Percentiles rank a stretch among this genome's conserved stretches.
Evolutionary conservation across 2,329 filamentous ascomycete species (phyloP).

Genomic region (Sarocladium oryzae): DNA sequence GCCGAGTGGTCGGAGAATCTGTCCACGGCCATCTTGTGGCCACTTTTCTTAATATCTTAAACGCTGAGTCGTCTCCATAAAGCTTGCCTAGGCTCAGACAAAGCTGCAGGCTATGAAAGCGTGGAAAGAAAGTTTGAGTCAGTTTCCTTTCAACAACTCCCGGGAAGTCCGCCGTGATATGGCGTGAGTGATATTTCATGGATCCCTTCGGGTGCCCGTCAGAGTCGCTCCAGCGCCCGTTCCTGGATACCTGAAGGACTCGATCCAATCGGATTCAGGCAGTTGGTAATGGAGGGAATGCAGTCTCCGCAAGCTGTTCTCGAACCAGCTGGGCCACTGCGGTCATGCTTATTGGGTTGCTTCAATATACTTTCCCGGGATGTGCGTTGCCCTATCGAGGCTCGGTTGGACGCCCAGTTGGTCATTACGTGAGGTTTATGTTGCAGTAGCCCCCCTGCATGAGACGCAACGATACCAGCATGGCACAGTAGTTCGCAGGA

Average conservation of each 20-base stretch:
- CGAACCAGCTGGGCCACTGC: neutral
- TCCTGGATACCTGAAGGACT: neutral
- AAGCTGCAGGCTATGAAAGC: neutral
- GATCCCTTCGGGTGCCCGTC: too few relatives aligned
- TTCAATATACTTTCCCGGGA: neutral
- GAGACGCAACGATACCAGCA: neutral
- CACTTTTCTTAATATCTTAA: neutral
- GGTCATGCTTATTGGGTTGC: neutral
- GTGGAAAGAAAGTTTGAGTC: neutral
- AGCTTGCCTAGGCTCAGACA: constrained; percentile 2
- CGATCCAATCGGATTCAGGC: neutral
- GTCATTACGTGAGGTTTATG: neutral
- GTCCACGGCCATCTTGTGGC: neutral
- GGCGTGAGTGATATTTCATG: neutral
- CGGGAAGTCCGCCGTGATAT: neutral
- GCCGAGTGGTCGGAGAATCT: constrained; percentile 7
- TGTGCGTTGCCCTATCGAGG: neutral
- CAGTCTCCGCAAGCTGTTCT: constrained; percentile 1
- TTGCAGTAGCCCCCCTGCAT: neutral
- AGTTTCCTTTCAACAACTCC: neutral
- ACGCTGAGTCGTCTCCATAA: neutral
- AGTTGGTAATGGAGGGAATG: neutral
- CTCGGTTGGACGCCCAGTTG: neutral
- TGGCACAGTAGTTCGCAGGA: neutral
- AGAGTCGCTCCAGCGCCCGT: neutral